These are phyloP conservation scores for Jasminum sambac DNA, from an alignment of 257 asterid genomes.

Conservation along the genomic window DNA sequence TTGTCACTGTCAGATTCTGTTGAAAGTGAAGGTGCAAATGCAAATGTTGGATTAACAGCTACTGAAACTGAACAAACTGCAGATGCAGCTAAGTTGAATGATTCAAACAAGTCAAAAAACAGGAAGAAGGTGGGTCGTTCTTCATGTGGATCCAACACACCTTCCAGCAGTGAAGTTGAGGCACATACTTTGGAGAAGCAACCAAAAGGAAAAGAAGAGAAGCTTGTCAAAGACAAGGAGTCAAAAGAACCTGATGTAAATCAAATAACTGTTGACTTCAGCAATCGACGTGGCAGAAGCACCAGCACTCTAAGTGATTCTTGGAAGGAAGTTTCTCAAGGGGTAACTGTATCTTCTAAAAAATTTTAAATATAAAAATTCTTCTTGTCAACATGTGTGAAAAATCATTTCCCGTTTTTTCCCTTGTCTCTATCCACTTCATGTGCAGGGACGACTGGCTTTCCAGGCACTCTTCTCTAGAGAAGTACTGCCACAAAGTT, in stretches of 20 bases:
- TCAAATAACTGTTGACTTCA: conserved; percentile 50
- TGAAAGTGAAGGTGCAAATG: conserved; percentile 54
- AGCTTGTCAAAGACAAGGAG: conserved; percentile 40
- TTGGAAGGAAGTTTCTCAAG: conserved; percentile 94
- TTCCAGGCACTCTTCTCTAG: conserved; percentile 88
- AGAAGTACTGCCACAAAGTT: conserved; percentile 86
- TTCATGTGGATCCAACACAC: conserved; percentile 98
- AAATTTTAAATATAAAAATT: background rate
- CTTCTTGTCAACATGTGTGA: conserved; percentile 1
- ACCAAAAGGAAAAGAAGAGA: conserved; percentile 50
- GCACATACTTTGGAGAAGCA: conserved; percentile 70
- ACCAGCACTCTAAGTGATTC: conserved; percentile 51
- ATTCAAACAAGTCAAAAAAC: conserved; percentile 52
- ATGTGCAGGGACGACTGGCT: conserved; percentile 82
- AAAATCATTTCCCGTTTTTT: conserved; percentile 15
- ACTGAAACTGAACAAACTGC: conserved; percentile 41
- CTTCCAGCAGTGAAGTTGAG: conserved; percentile 93
- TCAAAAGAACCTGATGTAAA: conserved; percentile 41
- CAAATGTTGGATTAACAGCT: conserved; percentile 35
- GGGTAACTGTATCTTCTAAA: conserved; percentile 46
- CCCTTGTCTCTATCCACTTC: conserved; percentile 19
- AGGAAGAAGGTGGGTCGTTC: conserved; percentile 86
- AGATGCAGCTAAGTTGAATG: conserved; percentile 38
- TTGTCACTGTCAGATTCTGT: conserved; percentile 64
- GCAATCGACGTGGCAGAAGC: conserved; percentile 66